Conservation (phyloP, 768 basidiomycete species). For the Boletus speciosus region DNA sequence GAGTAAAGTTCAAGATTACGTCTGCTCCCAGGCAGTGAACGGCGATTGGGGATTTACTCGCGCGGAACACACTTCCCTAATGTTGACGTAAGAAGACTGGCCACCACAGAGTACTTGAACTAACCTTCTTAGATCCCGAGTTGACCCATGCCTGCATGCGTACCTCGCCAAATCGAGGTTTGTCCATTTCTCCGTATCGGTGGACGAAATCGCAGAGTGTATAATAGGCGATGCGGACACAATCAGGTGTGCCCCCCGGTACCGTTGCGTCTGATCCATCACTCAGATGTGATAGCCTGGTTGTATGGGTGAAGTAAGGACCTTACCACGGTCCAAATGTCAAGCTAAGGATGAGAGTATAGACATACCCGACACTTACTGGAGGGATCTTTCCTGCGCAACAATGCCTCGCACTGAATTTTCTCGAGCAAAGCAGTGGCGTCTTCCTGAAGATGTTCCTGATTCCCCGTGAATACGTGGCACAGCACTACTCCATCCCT, state of each 20-base stretch:
- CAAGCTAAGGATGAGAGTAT: background rate
- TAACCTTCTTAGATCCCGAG: constrained; percentile 37
- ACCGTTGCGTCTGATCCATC: constrained; percentile 14
- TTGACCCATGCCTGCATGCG: constrained; percentile 42
- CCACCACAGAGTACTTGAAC: background rate
- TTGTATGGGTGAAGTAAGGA: constrained; percentile 28
- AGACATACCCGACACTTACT: constrained; percentile 16
- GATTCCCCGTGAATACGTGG: constrained; percentile 52
- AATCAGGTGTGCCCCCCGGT: constrained; percentile 26
- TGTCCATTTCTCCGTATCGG: constrained; percentile 34
- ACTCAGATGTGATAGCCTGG: constrained; percentile 7
- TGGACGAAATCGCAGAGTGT: constrained; percentile 30
- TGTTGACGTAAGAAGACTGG: background rate
- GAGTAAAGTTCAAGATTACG: constrained; percentile 21
- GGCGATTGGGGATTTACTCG: constrained; percentile 17
- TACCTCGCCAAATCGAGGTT: constrained; percentile 34
- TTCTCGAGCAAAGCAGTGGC: constrained; percentile 36
- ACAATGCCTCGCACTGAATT: constrained; percentile 36
- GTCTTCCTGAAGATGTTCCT: constrained; percentile 35
- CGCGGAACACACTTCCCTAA: constrained; percentile 26
- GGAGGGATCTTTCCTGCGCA: constrained; percentile 17
- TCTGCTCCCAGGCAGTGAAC: constrained; percentile 28
- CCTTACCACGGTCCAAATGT: constrained; percentile 13
- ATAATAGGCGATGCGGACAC: constrained; percentile 20
- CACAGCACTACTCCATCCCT: constrained; percentile 27